These are phyloP conservation scores for Phytopythium montanum DNA, from an alignment of 352 stramenopile species.

Conservation along the genomic window DNA sequence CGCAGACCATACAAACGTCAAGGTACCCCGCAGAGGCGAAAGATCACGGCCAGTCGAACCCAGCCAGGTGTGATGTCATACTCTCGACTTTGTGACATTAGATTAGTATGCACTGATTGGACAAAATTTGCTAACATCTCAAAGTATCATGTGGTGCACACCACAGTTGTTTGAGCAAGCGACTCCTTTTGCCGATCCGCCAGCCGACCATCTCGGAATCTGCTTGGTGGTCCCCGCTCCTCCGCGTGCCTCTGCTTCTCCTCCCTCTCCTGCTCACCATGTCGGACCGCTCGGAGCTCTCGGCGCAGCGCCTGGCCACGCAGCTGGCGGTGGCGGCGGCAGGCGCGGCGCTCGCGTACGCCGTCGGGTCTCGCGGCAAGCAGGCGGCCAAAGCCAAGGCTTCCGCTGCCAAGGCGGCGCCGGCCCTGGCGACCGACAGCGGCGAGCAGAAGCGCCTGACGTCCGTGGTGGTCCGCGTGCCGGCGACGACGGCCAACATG, in stretches of 20 bases:
- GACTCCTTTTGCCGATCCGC: neutral
- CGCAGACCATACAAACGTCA: neutral
- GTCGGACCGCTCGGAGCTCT: constrained; percentile 15
- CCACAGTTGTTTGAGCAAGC: neutral
- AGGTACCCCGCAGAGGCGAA: neutral
- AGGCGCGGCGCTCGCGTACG: constrained; percentile 55
- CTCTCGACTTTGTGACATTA: no score
- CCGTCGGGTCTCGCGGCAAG: constrained; percentile 54
- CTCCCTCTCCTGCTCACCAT: constrained; percentile 7
- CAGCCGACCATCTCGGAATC: neutral
- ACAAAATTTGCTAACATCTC: no score
- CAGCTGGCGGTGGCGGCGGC: constrained; percentile 57
- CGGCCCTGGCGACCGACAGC: constrained; percentile 16
- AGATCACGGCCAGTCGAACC: constrained; percentile 1
- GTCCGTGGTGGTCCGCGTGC: constrained; percentile 97
- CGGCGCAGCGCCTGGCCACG: constrained; percentile 30
- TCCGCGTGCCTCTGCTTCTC: neutral
- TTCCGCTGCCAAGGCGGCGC: constrained; percentile 14
- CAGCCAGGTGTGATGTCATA: no score
- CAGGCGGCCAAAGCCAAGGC: constrained; percentile 21
- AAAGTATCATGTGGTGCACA: neutral
- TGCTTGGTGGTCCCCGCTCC: neutral
- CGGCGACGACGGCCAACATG: constrained; percentile 98
- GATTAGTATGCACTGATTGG: no score
- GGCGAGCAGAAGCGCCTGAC: constrained; percentile 43